Conservation (phyloP, 352 stramenopile species). For the Phytophthora vignae region DNA sequence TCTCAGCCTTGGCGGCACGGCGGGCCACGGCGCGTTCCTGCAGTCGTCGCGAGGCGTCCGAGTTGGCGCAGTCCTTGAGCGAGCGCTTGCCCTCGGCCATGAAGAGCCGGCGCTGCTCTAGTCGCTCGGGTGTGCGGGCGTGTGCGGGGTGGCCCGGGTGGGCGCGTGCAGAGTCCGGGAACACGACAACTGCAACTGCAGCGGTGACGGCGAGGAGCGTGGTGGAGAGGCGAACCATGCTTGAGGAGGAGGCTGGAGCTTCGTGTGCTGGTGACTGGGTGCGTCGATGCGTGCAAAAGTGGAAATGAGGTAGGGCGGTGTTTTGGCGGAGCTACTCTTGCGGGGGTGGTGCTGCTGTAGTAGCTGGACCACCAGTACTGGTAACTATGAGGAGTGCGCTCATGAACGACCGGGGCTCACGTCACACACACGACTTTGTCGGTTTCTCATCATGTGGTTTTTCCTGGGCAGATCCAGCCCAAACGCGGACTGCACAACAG, state of each 20-base stretch:
- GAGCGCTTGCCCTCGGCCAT: conserved; percentile 33
- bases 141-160: conserved; percentile 12
- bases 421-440: too few relatives aligned
- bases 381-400: too few relatives aligned
- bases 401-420: too few relatives aligned
- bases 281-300: too few relatives aligned
- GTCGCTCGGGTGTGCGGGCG: conserved; percentile 4
- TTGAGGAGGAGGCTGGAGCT: not conserved
- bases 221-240: conserved; percentile 16
- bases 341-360: too few relatives aligned
- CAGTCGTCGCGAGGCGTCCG: conserved; percentile 18
- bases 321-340: too few relatives aligned
- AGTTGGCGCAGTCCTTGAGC: conserved; percentile 35
- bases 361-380: too few relatives aligned
- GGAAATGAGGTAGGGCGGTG: too few relatives aligned
- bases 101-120: conserved; percentile 32
- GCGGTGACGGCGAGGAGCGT: not conserved
- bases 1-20: conserved; percentile 18
- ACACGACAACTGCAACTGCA: not conserved
- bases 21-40: conserved; percentile 22
- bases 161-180: not conserved
- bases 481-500: too few relatives aligned
- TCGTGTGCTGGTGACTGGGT: too few relatives aligned
- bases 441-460: too few relatives aligned
- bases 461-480: too few relatives aligned